Base-by-base conservation (phyloP, 73 alveolate species). In the Symbiodinium pilosum region DNA sequence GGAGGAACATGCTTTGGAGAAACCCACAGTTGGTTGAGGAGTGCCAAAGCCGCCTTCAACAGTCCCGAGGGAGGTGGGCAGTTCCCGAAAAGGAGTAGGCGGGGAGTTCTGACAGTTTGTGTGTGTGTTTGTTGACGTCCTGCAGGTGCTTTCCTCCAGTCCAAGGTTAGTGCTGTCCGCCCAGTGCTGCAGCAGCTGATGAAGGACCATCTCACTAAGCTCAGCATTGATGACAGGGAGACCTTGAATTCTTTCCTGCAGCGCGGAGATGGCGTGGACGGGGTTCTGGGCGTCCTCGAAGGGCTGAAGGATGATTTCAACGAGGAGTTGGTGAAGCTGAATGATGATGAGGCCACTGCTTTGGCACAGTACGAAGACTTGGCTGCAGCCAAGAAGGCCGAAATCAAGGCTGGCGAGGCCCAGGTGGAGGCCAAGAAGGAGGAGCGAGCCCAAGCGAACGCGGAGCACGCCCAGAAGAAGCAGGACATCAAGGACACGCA, bases 211-310 rank as follows among this genome's bases (percentile, higher is more conserved):
- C n/a, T 43, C 18, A 43, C 47, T 54, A 68, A 43, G 81, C 47
- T 91, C 75, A 64, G 77, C 81, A n/a, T 26, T 30, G 89, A 69
- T 77, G 97, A 91, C 41, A 38, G 51, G n/a, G 89, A 91, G 87
- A 43, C 83, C 83, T 26, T 91, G 14, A 69, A 91, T 54, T 59
- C 97, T 81, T 91, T 91, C 89, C n/a, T 91, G 87, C 97, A 91
- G 43, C 97, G 97, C 51, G 97, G 97, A 11, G 97, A 91, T 32
- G 97, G 97, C 38, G 87, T 91, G 77, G 97, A 91, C 43, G 77
- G 89, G 38, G 97, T 91, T 40, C 28, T 42, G 89, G 97, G 97
- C 26, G 97, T 91, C 30, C 40, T 91, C 77, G 84, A 59, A 26
- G 97, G 97, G 54, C 51, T 91, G 83, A 71, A 69, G 97, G 97